Conservation (phyloP, 1,284 basidiomycete genomes). For the Earliella scabrosa region DNA sequence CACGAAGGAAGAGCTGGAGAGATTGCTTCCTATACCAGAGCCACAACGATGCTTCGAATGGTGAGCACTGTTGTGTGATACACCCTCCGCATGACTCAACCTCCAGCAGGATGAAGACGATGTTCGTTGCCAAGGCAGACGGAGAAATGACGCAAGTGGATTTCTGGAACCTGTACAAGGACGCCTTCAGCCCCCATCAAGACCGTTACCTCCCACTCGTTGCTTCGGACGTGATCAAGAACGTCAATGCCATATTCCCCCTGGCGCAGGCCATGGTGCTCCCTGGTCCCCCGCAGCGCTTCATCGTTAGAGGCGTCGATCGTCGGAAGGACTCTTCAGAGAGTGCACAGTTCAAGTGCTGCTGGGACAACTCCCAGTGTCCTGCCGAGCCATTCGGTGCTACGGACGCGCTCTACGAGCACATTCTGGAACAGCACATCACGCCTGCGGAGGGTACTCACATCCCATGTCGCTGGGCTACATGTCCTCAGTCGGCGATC, state of each 20-base stretch:
- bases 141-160: conserved; percentile 88
- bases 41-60: conserved; percentile 81
- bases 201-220: conserved; percentile 65
- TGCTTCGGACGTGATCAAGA: conserved; percentile 89
- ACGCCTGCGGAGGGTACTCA: conserved; percentile 46
- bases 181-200: conserved; percentile 60
- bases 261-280: conserved; percentile 85
- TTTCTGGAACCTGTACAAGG: conserved; percentile 89
- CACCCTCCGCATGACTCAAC: neutral
- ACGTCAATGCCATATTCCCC: conserved; percentile 78
- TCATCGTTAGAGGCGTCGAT: conserved; percentile 82
- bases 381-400: conserved; percentile 47
- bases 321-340: conserved; percentile 60
- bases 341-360: conserved; percentile 67
- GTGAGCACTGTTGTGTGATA: conserved; percentile 43
- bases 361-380: conserved; percentile 68
- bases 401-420: conserved; percentile 67
- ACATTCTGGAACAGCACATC: conserved; percentile 61
- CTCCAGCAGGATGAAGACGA: conserved; percentile 74
- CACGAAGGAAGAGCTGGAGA: conserved; percentile 67
- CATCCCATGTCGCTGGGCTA: conserved; percentile 65
- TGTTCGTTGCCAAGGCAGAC: conserved; percentile 73
- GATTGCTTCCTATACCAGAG: conserved; percentile 60
- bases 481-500: conserved; percentile 54
- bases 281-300: conserved; percentile 67